Percentiles rank a stretch among this genome's conserved stretches.
phyloP scores from a whole-genome alignment of 179 eudicot genomes.

The Heliamphora pulchella region DNA sequence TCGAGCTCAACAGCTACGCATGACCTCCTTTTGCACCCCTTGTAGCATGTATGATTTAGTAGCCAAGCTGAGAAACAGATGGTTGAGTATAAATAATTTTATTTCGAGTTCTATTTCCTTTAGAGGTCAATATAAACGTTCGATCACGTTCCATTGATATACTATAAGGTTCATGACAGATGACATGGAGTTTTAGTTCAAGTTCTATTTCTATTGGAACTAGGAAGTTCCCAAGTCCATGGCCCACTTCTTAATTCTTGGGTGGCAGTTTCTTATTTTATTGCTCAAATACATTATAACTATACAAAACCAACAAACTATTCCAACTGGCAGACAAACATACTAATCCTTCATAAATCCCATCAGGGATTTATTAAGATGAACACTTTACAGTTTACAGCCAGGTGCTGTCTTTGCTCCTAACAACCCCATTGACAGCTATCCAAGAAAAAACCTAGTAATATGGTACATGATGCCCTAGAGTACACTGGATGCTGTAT shows the following conservation, averaged over 20 bases:
- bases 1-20: too few species aligned
- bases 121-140: too few species aligned
- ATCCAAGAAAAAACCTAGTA: not conserved
- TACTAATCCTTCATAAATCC: not conserved
- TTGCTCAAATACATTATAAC: not conserved
- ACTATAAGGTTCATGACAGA: not conserved
- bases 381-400: not conserved
- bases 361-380: not conserved
- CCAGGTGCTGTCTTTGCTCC: not conserved
- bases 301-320: not conserved
- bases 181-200: not conserved
- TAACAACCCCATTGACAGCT: not conserved
- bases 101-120: too few species aligned
- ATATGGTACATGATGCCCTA: not conserved
- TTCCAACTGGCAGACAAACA: not conserved
- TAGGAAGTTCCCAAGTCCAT: not conserved
- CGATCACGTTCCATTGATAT: too few species aligned
- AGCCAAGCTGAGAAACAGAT: too few species aligned
- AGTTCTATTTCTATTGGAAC: not conserved
- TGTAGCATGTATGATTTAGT: too few species aligned
- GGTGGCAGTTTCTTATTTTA: not conserved
- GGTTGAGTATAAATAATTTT: too few species aligned
- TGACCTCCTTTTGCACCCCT: too few species aligned
- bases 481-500: not conserved
- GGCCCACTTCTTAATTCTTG: not conserved